Evolutionary conservation across 306 rosid genomes (phyloP).

Genomic region (Cucurbita moschata): DNA sequence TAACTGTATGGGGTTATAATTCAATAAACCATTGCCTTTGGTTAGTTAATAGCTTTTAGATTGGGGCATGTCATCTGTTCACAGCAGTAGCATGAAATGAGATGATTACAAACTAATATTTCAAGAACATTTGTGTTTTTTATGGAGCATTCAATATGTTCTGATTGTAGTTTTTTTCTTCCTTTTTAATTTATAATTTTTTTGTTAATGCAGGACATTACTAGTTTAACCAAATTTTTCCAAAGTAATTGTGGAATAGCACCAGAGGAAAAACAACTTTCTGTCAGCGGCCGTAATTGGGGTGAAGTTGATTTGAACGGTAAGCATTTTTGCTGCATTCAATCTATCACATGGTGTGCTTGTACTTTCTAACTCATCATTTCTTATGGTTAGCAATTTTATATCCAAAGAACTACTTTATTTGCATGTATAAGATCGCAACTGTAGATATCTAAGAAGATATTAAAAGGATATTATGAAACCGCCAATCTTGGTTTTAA

Average conservation of each 20-base stretch:
- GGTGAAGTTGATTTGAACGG: conserved; percentile 95
- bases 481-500: not conserved
- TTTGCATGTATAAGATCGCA: not conserved
- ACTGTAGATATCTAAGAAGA: not conserved
- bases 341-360: not conserved
- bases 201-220: conserved; percentile 45
- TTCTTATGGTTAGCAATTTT: not conserved
- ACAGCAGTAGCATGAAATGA: not conserved
- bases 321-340: conserved; percentile 19
- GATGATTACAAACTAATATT: not conserved
- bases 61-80: not conserved
- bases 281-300: conserved; percentile 96
- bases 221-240: conserved; percentile 61
- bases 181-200: not conserved
- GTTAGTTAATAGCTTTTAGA: not conserved
- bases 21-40: not conserved
- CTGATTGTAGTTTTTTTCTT: not conserved
- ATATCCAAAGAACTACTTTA: not conserved
- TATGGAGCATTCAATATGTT: not conserved
- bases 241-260: conserved; percentile 58
- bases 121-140: not conserved
- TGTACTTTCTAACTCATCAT: not conserved
- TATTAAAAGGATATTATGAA: not conserved
- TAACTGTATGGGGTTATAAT: not conserved
- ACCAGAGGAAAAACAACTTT: conserved; percentile 80